These are phyloP conservation scores for Singerocomus inundabilis DNA, from an alignment of 1,284 basidiomycete genomes.

Conservation along the genomic window DNA sequence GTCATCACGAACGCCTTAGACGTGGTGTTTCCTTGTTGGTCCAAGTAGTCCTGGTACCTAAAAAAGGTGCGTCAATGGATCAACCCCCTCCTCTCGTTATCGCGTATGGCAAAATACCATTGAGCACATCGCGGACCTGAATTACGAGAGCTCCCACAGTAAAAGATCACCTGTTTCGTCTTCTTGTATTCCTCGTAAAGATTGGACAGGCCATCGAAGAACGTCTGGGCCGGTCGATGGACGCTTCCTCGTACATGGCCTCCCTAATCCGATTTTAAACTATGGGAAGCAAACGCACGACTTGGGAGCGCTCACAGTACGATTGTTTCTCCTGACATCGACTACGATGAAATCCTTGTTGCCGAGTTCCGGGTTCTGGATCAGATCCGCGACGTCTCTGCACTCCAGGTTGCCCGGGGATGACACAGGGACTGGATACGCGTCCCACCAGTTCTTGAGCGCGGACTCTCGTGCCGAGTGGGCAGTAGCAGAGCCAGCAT, in stretches of 20 bases:
- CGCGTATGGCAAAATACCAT: constrained; percentile 22
- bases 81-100: background rate
- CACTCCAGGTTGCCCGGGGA: constrained; percentile 12
- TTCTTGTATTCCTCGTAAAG: constrained; percentile 21
- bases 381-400: constrained; percentile 24
- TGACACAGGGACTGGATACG: constrained; percentile 37
- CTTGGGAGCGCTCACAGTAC: constrained; percentile 17
- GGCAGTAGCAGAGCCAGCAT: background rate
- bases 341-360: constrained; percentile 24
- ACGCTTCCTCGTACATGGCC: constrained; percentile 33
- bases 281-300: background rate
- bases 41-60: constrained; percentile 36
- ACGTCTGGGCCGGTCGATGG: constrained; percentile 31
- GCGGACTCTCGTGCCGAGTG: constrained; percentile 12
- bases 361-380: constrained; percentile 13
- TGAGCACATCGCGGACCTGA: constrained; percentile 31
- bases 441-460: constrained; percentile 47
- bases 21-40: constrained; percentile 17
- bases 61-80: background rate
- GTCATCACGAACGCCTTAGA: constrained; percentile 27
- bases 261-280: constrained; percentile 22
- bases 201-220: constrained; percentile 21
- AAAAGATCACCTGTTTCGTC: constrained; percentile 30
- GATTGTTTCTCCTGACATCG: constrained; percentile 31
- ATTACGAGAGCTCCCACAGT: constrained; percentile 30